Evolutionary conservation across 768 basidiomycete species (phyloP).

Genomic region (Cystofilobasidium macerans): DNA sequence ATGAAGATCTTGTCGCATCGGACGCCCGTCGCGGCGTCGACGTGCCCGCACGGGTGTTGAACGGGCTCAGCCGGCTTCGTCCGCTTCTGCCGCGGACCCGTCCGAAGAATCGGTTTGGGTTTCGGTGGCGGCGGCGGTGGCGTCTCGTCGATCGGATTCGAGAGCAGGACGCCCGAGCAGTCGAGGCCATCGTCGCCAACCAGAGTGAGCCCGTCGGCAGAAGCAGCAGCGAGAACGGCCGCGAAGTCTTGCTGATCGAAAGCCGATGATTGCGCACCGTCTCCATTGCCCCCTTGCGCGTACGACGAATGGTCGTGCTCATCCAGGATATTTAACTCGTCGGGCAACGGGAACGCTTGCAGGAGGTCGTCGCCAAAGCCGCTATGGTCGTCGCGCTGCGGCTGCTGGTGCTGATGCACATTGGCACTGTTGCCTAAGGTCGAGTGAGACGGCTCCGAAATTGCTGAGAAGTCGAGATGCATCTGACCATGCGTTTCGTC

Average conservation of each 20-base stretch:
- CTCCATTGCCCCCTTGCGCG: not conserved
- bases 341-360: not conserved
- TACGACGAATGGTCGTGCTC: not conserved
- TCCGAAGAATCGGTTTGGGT: not conserved
- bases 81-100: not conserved
- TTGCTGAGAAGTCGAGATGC: not conserved
- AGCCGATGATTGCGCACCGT: not conserved
- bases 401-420: not conserved
- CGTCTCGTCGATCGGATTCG: not conserved
- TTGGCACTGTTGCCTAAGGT: not conserved
- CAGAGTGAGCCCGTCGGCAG: too few relatives aligned
- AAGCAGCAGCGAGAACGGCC: not conserved
- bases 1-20: constrained; percentile 9
- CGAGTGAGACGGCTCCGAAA: not conserved
- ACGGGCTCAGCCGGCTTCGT: not conserved
- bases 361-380: not conserved
- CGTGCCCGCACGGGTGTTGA: constrained; percentile 1
- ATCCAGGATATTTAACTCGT: not conserved
- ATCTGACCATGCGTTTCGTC: not conserved
- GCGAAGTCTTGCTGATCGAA: not conserved
- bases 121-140: not conserved
- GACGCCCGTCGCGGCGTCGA: constrained; percentile 6
- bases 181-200: too few relatives aligned
- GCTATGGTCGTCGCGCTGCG: not conserved
- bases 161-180: too few relatives aligned